Evolutionary conservation across 2,329 filamentous ascomycete genomes (phyloP).

Genomic region (Orbilia blumenaviensis): DNA sequence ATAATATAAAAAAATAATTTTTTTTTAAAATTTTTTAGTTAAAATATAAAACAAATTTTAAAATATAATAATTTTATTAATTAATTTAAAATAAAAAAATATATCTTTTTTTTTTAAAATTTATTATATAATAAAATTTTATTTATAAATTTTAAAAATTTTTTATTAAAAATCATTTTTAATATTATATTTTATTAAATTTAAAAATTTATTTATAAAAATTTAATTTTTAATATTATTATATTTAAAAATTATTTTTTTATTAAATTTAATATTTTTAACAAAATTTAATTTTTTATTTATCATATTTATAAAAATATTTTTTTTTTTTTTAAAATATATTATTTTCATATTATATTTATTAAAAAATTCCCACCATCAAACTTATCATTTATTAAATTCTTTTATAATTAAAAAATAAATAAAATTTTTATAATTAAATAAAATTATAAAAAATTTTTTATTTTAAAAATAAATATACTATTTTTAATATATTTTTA

Average conservation of each 20-base stretch:
- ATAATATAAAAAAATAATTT: too few species aligned
- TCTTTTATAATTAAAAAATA: background rate
- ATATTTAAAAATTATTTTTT: background rate
- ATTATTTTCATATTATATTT: background rate
- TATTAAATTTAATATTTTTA: background rate
- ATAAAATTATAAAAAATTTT: background rate
- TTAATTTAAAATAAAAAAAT: background rate
- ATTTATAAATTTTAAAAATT: background rate
- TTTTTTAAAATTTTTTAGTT: background rate
- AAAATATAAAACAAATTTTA: background rate
- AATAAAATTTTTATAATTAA: background rate
- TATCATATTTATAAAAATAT: background rate
- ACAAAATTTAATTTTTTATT: background rate
- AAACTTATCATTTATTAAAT: background rate
- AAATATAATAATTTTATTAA: too few species aligned
- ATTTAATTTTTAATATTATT: background rate
- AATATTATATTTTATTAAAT: background rate
- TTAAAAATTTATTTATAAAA: background rate
- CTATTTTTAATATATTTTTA: too few species aligned
- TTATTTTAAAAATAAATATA: background rate
- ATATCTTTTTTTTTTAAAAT: background rate
- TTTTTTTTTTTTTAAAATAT: background rate
- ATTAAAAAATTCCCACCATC: background rate
- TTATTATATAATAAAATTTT: background rate
- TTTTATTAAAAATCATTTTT: background rate